Conservation (phyloP, 2,329 filamentous ascomycete genomes). For the Fusarium cyanostomum region DNA sequence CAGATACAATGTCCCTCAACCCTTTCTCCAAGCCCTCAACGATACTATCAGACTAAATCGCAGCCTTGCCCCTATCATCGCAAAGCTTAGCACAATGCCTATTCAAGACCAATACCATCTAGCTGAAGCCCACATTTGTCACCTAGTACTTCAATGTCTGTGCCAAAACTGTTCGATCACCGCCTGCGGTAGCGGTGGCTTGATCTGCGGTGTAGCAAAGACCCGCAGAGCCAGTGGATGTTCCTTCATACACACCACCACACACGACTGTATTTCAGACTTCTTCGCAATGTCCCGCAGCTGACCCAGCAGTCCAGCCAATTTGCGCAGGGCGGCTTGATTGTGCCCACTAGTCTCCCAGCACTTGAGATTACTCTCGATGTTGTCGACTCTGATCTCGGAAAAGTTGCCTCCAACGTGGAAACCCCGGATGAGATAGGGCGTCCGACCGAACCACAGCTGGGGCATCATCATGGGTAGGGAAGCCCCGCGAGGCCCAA, state of each 20-base stretch:
- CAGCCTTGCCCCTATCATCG: no score
- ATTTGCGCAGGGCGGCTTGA: conserved; percentile 9
- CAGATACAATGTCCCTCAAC: no score
- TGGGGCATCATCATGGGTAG: conserved; percentile 24
- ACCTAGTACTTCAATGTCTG: not conserved
- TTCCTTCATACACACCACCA: not conserved
- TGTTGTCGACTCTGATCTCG: conserved; percentile 6
- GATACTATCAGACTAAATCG: no score
- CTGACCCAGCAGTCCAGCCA: conserved; percentile 2
- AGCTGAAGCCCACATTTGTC: no score
- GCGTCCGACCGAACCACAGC: conserved; percentile 45
- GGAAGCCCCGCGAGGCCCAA: not conserved
- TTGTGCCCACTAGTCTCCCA: conserved; percentile 14
- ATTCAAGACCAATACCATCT: no score
- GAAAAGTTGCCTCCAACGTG: conserved; percentile 32
- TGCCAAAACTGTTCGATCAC: not conserved
- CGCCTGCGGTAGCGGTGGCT: not conserved
- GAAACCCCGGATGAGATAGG: conserved; percentile 34
- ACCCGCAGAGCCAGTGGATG: not conserved
- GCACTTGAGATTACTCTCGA: not conserved
- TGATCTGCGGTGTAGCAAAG: not conserved
- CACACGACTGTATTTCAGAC: not conserved
- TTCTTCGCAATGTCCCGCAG: not conserved
- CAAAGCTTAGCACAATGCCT: no score
- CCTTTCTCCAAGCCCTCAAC: no score